Base-by-base conservation (phyloP, 1,284 basidiomycete genomes). In the Veloporphyrellus conicus region DNA sequence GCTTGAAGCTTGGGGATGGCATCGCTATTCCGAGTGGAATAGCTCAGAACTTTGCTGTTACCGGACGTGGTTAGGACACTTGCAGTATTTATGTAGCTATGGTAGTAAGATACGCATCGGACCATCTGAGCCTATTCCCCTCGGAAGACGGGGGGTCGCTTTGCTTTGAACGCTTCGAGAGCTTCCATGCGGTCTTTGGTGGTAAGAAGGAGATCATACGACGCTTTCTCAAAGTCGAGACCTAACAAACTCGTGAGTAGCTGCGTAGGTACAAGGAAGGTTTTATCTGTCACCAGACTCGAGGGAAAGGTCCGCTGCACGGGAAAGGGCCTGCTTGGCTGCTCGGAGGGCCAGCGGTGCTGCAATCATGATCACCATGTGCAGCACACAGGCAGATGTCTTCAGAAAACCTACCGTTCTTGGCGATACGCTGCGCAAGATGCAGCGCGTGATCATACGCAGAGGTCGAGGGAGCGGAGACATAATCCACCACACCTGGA, bases 311-410 rank as follows among this genome's bases (percentile, higher is more conserved):
- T 90, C 84, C 8, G 79, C 75, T 14, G 92, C 89, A 29, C 84
- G 76, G 37, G 90, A 88, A 49, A 97, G 87, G 3, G 92, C 90
- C 54, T 83, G 76, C 64, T 97, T 97, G 6, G 93, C 93, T 1
- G 92, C 92, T 23, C 84, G 78, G 15, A 97, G 74, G 2, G 93
- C 93, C 29, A 97, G 70, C 8, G 93, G 93, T 28, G 92, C 93
- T 93, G 54, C 3, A 35, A 52, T 41, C 33, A 47, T 9, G 19
- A 41, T 15, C 10, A 9, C 45, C 49, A 3, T 16, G 14, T 11
- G 22, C 12, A 19, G 18, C 22, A 22, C 12, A 4, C 3, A 18
- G 11, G 7, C 8, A 41, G 16, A 35, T 1, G 19, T 40, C 16
- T 19, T 16, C 18, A 14, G 20, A 10, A 45, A 35, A 60, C 74